Evolutionary conservation across 2,329 filamentous ascomycete species (phyloP), one percentile per base, ranked within the genome.

Genomic region (Monosporascus sp.): DNA sequence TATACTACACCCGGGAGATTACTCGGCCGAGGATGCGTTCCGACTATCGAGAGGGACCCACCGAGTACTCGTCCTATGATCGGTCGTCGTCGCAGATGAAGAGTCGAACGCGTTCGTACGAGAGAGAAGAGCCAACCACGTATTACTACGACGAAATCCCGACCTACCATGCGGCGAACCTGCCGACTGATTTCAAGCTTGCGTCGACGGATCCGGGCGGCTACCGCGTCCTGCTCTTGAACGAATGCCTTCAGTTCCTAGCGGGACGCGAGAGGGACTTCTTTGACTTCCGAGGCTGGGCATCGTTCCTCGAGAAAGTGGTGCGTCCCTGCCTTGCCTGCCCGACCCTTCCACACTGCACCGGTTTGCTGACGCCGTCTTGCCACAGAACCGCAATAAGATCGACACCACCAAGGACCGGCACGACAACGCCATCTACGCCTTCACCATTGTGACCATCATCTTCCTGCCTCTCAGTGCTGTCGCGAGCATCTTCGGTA

Each of bases 401-500:
- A 58, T 58, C 38, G 58, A 63, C 47, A 55, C 57, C 11, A 60
- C 52, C 40, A 59, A 58, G 24, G 60, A 64, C 58, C 55, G 56
- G 28, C 62, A 64, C 22, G 59, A 63, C 41, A 54, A 55, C 40
- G 63, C 63, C 14, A 53, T 65, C n/a, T 65, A 59, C 44, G 58
- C 59, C n/a, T 73, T 74, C 56, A 74, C 72, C 20, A 68, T 73
- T 51, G 71, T 73, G 7, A 73, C 72, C 2, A 63, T 72, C 14
- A 63, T 74, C 20, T 74, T 74, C 56, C 56, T 74, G 14, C 72
- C 72, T 62, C 60, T 67, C n/a, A 63, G 64, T 31, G 61, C 64
- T 47, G 63, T 72, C 24, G 64, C 65, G 3, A 69, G 67, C 50
- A 69, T 72, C 50, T 66, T 81, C 57, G 78, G 78, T 51, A 80